A percentile compares a stretch with the other conserved stretches of the same genome.
These are phyloP conservation scores for Coemansia erecta DNA, from an alignment of 192 early-diverging fungal species.

Conservation along the genomic window DNA sequence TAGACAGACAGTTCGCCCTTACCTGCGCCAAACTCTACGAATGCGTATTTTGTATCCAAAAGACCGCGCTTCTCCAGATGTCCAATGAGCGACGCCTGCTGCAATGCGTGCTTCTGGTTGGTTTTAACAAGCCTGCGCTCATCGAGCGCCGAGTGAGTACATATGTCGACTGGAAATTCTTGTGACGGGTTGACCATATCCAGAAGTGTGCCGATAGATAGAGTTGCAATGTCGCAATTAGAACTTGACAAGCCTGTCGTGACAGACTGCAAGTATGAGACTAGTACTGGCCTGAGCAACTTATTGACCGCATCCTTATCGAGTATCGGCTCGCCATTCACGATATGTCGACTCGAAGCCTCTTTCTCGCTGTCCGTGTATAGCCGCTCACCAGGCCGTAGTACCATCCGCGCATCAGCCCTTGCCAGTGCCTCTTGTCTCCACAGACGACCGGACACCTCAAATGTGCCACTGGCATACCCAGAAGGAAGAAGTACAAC, in stretches of 20 bases:
- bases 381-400: conserved; percentile 24
- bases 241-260: neutral
- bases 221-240: too few relatives aligned
- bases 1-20: conserved; percentile 59
- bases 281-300: conserved; percentile 10
- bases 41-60: conserved; percentile 58
- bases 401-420: conserved; percentile 25
- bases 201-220: conserved; percentile 13
- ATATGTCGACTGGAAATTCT: conserved; percentile 16
- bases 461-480: conserved; percentile 8
- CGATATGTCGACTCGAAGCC: conserved; percentile 3
- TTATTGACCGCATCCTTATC: neutral
- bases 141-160: conserved; percentile 13
- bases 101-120: conserved; percentile 54
- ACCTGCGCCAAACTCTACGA: conserved; percentile 80
- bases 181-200: conserved; percentile 11
- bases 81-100: conserved; percentile 80
- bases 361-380: conserved; percentile 4
- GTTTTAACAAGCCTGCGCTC: conserved; percentile 1
- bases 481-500: conserved; percentile 16
- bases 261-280: conserved; percentile 9
- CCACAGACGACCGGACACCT: conserved; percentile 12
- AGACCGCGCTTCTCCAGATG: conserved; percentile 65
- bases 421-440: conserved; percentile 23
- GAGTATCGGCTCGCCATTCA: neutral